Evolutionary conservation across 345 rosid genomes (phyloP).

Genomic region (Clarkia xantiana): DNA sequence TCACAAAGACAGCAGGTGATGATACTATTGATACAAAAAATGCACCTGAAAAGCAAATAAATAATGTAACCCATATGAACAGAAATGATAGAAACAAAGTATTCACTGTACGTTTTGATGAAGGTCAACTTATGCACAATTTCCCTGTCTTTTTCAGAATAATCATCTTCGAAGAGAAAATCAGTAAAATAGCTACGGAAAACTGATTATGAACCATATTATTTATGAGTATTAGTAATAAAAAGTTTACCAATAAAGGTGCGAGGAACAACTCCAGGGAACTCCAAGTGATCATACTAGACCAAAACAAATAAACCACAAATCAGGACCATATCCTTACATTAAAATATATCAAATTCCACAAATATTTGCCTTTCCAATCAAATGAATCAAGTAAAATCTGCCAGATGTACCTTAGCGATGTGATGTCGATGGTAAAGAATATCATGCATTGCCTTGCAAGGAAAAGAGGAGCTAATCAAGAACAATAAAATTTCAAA

Average conservation of each 20-base stretch:
- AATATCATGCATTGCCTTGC: constrained; percentile 87
- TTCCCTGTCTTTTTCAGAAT: background rate
- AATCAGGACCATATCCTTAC: background rate
- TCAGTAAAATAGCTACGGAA: background rate
- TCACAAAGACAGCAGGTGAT: constrained; percentile 36
- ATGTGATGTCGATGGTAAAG: constrained; percentile 58
- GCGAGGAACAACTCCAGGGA: constrained; percentile 97
- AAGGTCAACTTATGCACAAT: too few relatives aligned
- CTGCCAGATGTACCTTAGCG: constrained; percentile 48
- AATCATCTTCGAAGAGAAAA: background rate
- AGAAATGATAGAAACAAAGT: too few relatives aligned
- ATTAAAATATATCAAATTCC: too few relatives aligned
- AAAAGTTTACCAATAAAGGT: constrained; percentile 57
- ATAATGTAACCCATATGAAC: background rate
- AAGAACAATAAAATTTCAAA: background rate
- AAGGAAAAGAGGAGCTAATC: background rate
- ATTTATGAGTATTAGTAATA: background rate
- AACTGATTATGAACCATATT: background rate
- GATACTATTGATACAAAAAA: constrained; percentile 54
- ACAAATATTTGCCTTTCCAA: too few relatives aligned
- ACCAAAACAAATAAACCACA: background rate
- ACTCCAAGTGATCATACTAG: constrained; percentile 94
- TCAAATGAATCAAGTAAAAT: too few relatives aligned
- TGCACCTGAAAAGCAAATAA: constrained; percentile 36
- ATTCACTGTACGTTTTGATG: too few relatives aligned